phyloP scores from a whole-genome alignment of 2,329 filamentous ascomycete genomes.

The Tolypocladium paradoxum region DNA sequence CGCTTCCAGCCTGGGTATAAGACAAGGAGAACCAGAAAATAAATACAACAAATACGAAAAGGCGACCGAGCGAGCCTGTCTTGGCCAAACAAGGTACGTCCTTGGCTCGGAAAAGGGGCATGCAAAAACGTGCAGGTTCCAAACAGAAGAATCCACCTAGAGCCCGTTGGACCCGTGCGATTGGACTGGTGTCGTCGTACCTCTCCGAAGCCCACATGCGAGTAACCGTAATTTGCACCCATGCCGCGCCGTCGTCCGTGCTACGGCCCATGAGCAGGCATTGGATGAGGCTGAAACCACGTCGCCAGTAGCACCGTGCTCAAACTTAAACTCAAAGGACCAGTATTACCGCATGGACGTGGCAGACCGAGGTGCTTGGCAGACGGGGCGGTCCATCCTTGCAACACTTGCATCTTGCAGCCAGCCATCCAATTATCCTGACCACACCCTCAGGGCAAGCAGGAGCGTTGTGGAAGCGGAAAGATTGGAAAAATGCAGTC shows the following conservation, averaged over 20 bases:
- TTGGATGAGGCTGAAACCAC: not conserved
- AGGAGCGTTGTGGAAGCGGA: not conserved
- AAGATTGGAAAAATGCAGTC: not conserved
- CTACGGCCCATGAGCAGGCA: not conserved
- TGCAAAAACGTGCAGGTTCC: not conserved
- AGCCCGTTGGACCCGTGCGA: not conserved
- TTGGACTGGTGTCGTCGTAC: not conserved
- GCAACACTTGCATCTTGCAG: not conserved
- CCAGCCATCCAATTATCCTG: not conserved
- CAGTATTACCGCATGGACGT: not conserved
- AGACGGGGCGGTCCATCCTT: not conserved
- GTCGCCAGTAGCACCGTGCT: not conserved
- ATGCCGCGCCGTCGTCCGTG: not conserved
- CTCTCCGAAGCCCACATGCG: not conserved
- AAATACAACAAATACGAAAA: not conserved
- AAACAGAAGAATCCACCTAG: not conserved
- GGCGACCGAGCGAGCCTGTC: not conserved
- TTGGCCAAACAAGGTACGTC: not conserved
- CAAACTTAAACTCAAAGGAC: not conserved
- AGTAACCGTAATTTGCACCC: not conserved
- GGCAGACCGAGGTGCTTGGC: not conserved
- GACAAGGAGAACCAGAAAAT: constrained; percentile 2
- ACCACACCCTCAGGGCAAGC: not conserved
- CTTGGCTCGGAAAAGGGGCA: not conserved
- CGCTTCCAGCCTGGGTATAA: constrained; percentile 8